Conservation (phyloP, 495 filamentous ascomycete species). For the Friedmanniomyces simplex region DNA sequence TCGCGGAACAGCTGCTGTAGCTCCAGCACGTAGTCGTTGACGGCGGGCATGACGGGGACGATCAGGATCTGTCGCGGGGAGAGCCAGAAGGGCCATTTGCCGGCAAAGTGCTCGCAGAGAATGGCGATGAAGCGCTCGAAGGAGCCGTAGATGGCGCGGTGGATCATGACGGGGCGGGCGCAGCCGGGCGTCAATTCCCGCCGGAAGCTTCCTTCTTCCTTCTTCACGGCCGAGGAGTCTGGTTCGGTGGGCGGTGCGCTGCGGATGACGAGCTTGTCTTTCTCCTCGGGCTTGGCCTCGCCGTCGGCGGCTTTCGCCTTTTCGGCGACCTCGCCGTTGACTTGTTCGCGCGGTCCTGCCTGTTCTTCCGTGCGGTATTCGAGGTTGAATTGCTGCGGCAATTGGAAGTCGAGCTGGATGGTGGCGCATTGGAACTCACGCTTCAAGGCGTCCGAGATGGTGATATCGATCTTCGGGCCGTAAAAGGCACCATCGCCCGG, state of each 20-base stretch:
- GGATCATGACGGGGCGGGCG: constrained; percentile 91
- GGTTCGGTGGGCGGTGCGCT: constrained; percentile 17
- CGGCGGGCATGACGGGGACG: constrained; percentile 77
- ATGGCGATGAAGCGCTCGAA: constrained; percentile 95
- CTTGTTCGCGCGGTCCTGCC: constrained; percentile 18
- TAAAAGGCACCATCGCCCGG: constrained; percentile 96
- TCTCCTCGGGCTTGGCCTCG: constrained; percentile 29
- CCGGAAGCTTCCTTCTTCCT: constrained; percentile 18
- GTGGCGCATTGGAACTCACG: constrained; percentile 87
- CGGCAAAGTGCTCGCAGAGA: constrained; percentile 85
- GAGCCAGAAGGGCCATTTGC: constrained; percentile 98
- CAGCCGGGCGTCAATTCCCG: constrained; percentile 56
- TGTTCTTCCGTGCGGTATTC: constrained; percentile 66
- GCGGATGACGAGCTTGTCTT: constrained; percentile 23
- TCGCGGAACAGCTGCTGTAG: constrained; percentile 52
- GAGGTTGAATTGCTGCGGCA: constrained; percentile 72
- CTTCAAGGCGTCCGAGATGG: constrained; percentile 67
- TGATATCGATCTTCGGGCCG: constrained; percentile 92
- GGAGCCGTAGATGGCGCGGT: constrained; percentile 85
- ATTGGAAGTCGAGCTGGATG: constrained; percentile 94
- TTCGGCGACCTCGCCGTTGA: constrained; percentile 31
- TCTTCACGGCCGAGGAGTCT: constrained; percentile 18
- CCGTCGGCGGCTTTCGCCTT: constrained; percentile 27
- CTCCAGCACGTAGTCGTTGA: constrained; percentile 79
- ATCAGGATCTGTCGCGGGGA: constrained; percentile 86